Conservation (phyloP, 1,284 basidiomycete species). For the Austroboletus novae-zelandiae region DNA sequence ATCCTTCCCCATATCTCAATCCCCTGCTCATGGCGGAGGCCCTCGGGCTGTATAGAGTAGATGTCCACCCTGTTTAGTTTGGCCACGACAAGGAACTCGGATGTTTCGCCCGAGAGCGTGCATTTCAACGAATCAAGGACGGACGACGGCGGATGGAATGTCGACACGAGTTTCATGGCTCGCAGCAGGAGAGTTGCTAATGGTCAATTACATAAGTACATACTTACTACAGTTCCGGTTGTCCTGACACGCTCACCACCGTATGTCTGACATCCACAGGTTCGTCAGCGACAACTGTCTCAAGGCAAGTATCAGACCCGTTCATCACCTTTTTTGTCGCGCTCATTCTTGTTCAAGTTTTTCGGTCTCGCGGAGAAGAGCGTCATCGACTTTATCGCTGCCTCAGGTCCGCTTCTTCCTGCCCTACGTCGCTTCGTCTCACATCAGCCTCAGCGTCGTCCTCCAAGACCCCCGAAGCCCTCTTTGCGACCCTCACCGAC, state of each 20-base stretch:
- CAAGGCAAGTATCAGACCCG: slow-evolving; percentile 47
- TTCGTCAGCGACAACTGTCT: slow-evolving; percentile 89
- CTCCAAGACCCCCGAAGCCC: slow-evolving; percentile 75
- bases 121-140: slow-evolving; percentile 63
- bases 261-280: slow-evolving; percentile 55
- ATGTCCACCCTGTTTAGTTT: slow-evolving; percentile 64
- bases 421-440: not conserved
- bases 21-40: slow-evolving; percentile 54
- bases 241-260: not conserved
- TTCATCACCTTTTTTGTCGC: not conserved
- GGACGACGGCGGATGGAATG: slow-evolving; percentile 66
- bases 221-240: too few relatives aligned
- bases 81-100: slow-evolving; percentile 65
- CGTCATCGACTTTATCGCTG: slow-evolving; percentile 83
- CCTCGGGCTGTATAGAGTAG: slow-evolving; percentile 56
- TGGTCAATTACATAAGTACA: not conserved
- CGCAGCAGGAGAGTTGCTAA: too few relatives aligned
- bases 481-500: slow-evolving; percentile 72
- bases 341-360: slow-evolving; percentile 44
- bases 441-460: slow-evolving; percentile 58
- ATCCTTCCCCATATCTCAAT: slow-evolving; percentile 67
- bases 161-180: slow-evolving; percentile 65
- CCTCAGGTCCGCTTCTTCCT: slow-evolving; percentile 57
- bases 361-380: slow-evolving; percentile 81
- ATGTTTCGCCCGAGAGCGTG: slow-evolving; percentile 42